Percentiles rank a stretch among this genome's conserved stretches.
Evolutionary conservation across 2,329 filamentous ascomycete species (phyloP).

Genomic region (Hymenoscyphus fructigenus): DNA sequence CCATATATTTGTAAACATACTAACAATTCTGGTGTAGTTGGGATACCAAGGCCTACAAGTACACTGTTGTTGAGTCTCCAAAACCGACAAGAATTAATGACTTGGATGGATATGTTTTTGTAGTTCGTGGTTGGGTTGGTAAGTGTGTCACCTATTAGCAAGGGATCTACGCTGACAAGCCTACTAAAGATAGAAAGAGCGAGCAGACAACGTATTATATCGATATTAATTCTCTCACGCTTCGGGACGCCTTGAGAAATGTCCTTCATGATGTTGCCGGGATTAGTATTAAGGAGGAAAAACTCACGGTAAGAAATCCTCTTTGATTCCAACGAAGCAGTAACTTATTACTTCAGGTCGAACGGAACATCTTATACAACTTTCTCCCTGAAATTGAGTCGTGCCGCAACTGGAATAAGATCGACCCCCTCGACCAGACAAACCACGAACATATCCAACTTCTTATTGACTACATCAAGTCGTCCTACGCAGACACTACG

Average conservation of each 20-base stretch:
- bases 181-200: constrained; percentile 15
- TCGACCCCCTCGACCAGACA: not conserved
- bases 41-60: constrained; percentile 23
- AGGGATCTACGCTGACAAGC: constrained; percentile 6
- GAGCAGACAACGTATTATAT: constrained; percentile 30
- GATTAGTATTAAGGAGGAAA: constrained; percentile 26
- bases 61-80: constrained; percentile 12
- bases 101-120: constrained; percentile 22
- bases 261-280: constrained; percentile 33
- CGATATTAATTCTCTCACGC: constrained; percentile 37
- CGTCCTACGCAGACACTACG: constrained; percentile 16
- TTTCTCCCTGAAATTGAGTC: constrained; percentile 18
- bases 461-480: constrained; percentile 21
- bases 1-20: constrained; percentile 5
- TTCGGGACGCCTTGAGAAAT: constrained; percentile 35
- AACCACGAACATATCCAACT: constrained; percentile 5
- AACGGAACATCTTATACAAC: constrained; percentile 21
- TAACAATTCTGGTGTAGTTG: constrained; percentile 21
- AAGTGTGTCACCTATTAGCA: not conserved
- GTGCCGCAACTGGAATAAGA: not conserved
- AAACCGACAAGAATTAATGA: constrained; percentile 5
- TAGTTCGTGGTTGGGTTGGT: constrained; percentile 19
- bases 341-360: constrained; percentile 18
- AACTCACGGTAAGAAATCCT: constrained; percentile 30
- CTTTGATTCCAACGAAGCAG: not conserved